phyloP scores from a whole-genome alignment of 2,329 filamentous ascomycete species.

The Nemania sp. region DNA sequence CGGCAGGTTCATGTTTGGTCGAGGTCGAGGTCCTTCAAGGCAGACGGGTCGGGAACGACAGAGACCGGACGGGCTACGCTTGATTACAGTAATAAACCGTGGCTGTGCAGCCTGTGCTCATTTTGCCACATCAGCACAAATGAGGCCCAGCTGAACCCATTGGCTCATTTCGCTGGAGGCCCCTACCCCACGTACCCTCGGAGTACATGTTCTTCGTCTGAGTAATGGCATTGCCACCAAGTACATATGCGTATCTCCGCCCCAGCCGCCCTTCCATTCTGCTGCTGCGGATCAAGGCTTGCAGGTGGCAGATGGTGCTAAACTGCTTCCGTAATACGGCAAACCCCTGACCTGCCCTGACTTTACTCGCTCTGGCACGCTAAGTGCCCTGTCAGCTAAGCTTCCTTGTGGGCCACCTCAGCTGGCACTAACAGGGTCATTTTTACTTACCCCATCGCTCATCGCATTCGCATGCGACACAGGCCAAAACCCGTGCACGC shows the following conservation, averaged over 20 bases:
- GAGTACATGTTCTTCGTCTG: not conserved
- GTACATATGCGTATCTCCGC: not conserved
- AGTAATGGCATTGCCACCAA: not conserved
- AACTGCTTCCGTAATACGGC: constrained; percentile 16
- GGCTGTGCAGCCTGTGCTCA: too few relatives aligned
- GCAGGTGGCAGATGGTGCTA: constrained; percentile 15
- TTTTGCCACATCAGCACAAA: not conserved
- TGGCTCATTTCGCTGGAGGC: not conserved
- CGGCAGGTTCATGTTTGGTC: too few relatives aligned
- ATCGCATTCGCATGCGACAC: constrained; percentile 6
- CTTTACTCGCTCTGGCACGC: not conserved
- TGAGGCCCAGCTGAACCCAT: constrained; percentile 18
- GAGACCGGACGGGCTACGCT: too few relatives aligned
- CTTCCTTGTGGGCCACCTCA: not conserved
- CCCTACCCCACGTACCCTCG: constrained; percentile 1
- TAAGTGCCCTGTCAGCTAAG: not conserved
- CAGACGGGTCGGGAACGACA: too few relatives aligned
- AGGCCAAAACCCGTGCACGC: constrained; percentile 6
- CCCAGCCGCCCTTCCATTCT: not conserved
- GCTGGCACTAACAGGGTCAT: constrained; percentile 7
- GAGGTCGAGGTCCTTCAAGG: too few relatives aligned
- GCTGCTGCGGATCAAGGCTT: constrained; percentile 26
- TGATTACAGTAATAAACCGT: too few relatives aligned
- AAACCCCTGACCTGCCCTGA: constrained; percentile 10
- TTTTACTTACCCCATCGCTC: not conserved